Evolutionary conservation across 1,139 yeast species (phyloP).

Genomic region (Zygoascus hellenicus): DNA sequence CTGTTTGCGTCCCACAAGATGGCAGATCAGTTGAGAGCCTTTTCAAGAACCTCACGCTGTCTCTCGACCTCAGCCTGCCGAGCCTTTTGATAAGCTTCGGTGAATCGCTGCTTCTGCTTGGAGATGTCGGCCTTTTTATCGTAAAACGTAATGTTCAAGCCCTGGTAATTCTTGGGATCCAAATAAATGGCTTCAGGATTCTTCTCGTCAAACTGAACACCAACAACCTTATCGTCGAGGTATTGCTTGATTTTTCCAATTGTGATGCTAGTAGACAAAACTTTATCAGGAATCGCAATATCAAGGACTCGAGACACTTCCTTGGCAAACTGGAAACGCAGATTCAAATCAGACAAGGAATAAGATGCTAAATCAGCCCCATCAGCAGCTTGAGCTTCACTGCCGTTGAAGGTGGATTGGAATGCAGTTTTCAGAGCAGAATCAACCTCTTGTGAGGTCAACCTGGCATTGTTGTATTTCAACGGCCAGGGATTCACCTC

Average conservation of each 20-base stretch:
- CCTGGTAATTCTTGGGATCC: constrained; percentile 41
- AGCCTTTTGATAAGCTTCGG: constrained; percentile 41
- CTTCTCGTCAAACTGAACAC: constrained; percentile 52
- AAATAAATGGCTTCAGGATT: constrained; percentile 73
- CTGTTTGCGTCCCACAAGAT: neutral
- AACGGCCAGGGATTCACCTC: constrained; percentile 31
- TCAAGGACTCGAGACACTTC: constrained; percentile 55
- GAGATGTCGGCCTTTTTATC: constrained; percentile 38
- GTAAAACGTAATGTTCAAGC: constrained; percentile 46
- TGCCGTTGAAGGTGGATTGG: neutral
- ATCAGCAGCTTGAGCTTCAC: neutral
- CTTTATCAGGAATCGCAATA: constrained; percentile 59
- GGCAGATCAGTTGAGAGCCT: constrained; percentile 22
- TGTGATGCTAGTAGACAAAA: constrained; percentile 46
- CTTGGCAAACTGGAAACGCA: constrained; percentile 56
- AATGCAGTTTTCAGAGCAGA: constrained; percentile 16
- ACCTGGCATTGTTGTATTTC: constrained; percentile 20
- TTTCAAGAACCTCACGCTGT: constrained; percentile 35
- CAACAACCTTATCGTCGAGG: constrained; percentile 42
- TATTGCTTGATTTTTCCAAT: constrained; percentile 44
- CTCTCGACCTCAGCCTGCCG: constrained; percentile 36
- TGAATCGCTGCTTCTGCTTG: constrained; percentile 32
- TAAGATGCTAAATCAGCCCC: constrained; percentile 6
- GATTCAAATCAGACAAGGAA: constrained; percentile 41
- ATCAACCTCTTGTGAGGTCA: constrained; percentile 21